phyloP scores from a whole-genome alignment of 176 grass and related monocot species.

The Oryza punctata region DNA sequence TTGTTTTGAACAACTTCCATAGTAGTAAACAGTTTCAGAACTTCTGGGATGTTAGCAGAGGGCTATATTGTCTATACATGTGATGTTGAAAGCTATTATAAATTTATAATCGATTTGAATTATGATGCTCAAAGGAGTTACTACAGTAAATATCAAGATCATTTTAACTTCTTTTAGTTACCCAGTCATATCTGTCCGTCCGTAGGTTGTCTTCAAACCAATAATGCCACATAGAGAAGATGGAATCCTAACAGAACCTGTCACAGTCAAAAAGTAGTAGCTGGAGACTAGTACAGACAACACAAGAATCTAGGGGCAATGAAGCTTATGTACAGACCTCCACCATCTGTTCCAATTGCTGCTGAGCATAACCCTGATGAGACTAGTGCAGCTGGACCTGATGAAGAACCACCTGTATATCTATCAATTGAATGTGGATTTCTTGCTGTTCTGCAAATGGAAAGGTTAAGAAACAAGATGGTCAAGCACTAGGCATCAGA shows the following conservation, averaged over 20 bases:
- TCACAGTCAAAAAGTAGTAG: conserved; percentile 24
- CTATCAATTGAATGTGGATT: conserved; percentile 95
- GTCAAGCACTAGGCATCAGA: conserved; percentile 16
- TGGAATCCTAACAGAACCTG: conserved; percentile 98
- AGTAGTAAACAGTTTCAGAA: conserved; percentile 23
- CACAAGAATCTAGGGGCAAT: conserved; percentile 26
- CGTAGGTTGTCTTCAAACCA: conserved; percentile 96
- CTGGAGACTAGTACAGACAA: conserved; percentile 8
- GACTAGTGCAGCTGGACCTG: conserved; percentile 93
- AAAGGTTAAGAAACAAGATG: conserved; percentile 23
- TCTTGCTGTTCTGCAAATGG: conserved; percentile 72
- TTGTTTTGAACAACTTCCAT: neutral
- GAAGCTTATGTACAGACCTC: conserved; percentile 58
- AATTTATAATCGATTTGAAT: neutral
- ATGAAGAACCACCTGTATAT: conserved; percentile 98
- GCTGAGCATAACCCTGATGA: conserved; percentile 86
- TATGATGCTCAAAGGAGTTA: neutral
- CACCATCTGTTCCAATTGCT: conserved; percentile 93
- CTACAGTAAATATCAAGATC: neutral
- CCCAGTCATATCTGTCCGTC: conserved; percentile 84
- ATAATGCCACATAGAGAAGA: conserved; percentile 96
- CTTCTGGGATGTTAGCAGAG: neutral
- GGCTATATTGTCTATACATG: neutral
- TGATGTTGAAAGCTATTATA: conserved; percentile 5
- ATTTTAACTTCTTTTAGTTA: conserved; percentile 41